phyloP scores from a whole-genome alignment of 176 grass and related monocot genomes.

The Dactylis glomerata region DNA sequence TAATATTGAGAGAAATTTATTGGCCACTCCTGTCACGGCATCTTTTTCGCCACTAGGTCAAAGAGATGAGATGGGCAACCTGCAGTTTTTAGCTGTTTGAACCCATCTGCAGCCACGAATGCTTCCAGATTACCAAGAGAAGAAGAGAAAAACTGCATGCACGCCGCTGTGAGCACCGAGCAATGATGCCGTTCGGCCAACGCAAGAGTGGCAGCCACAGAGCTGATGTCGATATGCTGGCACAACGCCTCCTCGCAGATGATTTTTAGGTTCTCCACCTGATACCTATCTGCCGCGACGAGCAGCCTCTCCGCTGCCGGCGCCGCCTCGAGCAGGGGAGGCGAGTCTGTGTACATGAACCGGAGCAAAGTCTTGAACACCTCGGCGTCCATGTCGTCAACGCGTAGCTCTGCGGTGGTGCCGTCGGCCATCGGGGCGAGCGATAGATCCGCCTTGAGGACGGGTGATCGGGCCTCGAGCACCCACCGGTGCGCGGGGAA shows the following conservation, averaged over 20 bases:
- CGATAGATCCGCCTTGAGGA: neutral
- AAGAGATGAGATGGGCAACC: neutral
- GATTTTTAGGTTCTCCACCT: neutral
- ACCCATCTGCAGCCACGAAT: neutral
- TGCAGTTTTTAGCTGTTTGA: neutral
- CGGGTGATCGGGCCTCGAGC: neutral
- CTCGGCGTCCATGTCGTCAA: neutral
- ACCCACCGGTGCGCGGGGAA: too few species aligned
- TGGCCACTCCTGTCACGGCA: too few species aligned
- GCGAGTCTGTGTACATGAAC: neutral
- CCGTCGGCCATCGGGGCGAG: neutral
- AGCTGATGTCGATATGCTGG: neutral
- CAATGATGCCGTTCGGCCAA: neutral
- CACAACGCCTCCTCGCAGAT: neutral
- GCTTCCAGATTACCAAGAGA: neutral
- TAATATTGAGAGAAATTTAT: too few species aligned
- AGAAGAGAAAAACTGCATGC: neutral
- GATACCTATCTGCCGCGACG: neutral
- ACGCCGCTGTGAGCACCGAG: neutral
- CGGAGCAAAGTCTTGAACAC: neutral
- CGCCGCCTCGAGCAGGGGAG: neutral
- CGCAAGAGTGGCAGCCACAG: neutral
- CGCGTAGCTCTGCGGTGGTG: neutral
- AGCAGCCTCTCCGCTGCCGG: neutral
- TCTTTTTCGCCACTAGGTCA: neutral